Evolutionary conservation across 192 early-diverging fungal genomes (phyloP), one percentile per base, ranked within the genome.

Genomic region (Entomortierella beljakovae): DNA sequence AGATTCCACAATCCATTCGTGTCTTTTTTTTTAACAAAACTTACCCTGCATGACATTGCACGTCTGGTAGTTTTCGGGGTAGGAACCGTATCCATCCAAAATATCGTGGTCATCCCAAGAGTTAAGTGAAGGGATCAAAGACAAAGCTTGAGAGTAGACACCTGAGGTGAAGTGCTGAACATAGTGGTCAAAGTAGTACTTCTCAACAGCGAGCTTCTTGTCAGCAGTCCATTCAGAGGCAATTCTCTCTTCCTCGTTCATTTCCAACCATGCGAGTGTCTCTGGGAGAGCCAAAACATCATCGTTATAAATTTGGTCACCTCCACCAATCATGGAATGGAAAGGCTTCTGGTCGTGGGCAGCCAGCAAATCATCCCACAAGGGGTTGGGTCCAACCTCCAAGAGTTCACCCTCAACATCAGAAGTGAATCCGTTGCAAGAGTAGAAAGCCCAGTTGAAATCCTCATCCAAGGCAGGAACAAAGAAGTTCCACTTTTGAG

Each of bases 31-130:
- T n/a, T 18, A 18, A 26, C 4, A 37, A 53, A 32, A 71, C 58
- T 71, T 90, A 87, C 91, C 88, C 69, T 89, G 84, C 82, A 94
- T 92, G 25, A 92, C 88, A 20, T 81, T 69, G 29, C 87, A 91
- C 53, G 83, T 43, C 72, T 91, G 92, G 81, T 94, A 85, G 22
- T 91, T 86, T 61, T 87, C 86, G 1, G 92, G 93, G 77, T 97
- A 97, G 43, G 90, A 92, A 18, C 95, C 95, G 63, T 88, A 93
- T n/a, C 94, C 95, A 76, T 96, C 94, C 80, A 93, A 89, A 50
- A 94, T 88, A 80, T 96, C 93, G 80, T 96, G 95, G 79, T 96
- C 95, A 71, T 96, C 95, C 85, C 92, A 87, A 54, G 89, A 89
- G 66, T 91, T 91, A 42, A 90, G 82, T 35, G 91, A 90, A 40